phyloP scores from a whole-genome alignment of 2,329 filamentous ascomycete species.

The Diaporthe humulicola region DNA sequence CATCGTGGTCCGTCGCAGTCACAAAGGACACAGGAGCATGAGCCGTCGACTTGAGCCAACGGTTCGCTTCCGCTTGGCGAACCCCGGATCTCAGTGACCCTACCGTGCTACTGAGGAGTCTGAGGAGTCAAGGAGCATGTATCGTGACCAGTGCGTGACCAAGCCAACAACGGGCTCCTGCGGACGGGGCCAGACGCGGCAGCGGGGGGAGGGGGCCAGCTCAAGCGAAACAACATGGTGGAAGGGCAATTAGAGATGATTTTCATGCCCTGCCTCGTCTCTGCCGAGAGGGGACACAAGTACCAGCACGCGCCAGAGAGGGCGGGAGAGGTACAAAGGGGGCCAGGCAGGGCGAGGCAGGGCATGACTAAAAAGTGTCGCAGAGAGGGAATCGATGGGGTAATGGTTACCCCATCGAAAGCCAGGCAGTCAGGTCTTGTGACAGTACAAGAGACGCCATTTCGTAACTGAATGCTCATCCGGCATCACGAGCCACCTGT shows the following conservation, averaged over 20 bases:
- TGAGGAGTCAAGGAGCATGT: neutral
- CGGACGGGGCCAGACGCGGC: conserved; percentile 5
- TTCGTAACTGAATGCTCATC: conserved; percentile 46
- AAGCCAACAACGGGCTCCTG: neutral
- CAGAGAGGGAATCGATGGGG: conserved; percentile 44
- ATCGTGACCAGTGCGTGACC: neutral
- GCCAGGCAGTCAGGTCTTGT: conserved; percentile 40
- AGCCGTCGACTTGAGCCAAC: neutral
- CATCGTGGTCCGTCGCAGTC: neutral
- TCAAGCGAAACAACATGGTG: conserved; percentile 25
- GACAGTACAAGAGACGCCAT: conserved; percentile 42
- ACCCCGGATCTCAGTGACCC: conserved; percentile 37
- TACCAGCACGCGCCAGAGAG: neutral
- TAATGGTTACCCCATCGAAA: conserved; percentile 49
- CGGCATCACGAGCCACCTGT: conserved; percentile 36
- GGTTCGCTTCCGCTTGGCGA: conserved; percentile 26
- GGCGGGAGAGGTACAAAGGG: conserved; percentile 24
- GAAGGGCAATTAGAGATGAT: conserved; percentile 16
- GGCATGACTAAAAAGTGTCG: conserved; percentile 40
- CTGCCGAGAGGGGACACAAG: conserved; percentile 2
- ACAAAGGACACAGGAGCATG: neutral
- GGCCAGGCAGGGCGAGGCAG: conserved; percentile 4
- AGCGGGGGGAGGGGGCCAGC: neutral
- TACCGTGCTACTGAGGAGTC: neutral
- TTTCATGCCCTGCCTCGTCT: conserved; percentile 18